Percentiles rank a stretch among this genome's conserved stretches.
Conservation (phyloP, 1,284 basidiomycete species). For the Hymenochaete sp. region DNA sequence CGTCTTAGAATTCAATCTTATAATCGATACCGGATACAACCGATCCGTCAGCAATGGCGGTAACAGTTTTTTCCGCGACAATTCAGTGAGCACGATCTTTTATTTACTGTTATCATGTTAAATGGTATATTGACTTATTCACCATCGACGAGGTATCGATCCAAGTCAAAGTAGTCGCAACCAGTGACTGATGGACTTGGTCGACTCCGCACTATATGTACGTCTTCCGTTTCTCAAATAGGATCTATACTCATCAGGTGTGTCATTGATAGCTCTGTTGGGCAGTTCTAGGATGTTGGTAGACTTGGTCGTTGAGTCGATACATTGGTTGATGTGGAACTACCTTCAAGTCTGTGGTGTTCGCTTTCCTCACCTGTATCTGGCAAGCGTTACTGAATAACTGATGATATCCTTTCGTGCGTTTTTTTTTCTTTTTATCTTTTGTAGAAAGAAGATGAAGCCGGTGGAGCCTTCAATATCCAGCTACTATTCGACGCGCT, state of each 20-base stretch:
- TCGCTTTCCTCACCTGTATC: constrained; percentile 56
- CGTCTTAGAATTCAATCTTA: too few relatives aligned
- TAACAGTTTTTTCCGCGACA: constrained; percentile 56
- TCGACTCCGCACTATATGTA: constrained; percentile 71
- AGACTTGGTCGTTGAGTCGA: constrained; percentile 65
- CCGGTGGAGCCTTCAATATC: too few relatives aligned
- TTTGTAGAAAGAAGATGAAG: too few relatives aligned
- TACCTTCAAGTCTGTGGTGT: constrained; percentile 63
- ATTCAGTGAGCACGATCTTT: constrained; percentile 32
- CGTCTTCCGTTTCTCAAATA: constrained; percentile 19
- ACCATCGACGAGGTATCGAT: constrained; percentile 16
- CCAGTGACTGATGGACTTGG: constrained; percentile 64
- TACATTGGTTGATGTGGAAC: constrained; percentile 66
- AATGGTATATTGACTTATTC: background rate
- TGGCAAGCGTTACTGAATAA: constrained; percentile 63
- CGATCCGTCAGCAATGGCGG: constrained; percentile 67
- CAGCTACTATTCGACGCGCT: too few relatives aligned
- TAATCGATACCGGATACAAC: too few relatives aligned
- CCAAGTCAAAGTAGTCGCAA: constrained; percentile 29
- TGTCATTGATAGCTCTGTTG: constrained; percentile 35
- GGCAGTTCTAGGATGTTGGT: constrained; percentile 54
- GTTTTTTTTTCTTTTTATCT: too few relatives aligned
- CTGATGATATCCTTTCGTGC: constrained; percentile 67
- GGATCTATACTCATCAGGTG: background rate
- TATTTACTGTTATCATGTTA: background rate